Base-by-base conservation (phyloP, 1,139 yeast genomes). In the Pichia sp. region DNA sequence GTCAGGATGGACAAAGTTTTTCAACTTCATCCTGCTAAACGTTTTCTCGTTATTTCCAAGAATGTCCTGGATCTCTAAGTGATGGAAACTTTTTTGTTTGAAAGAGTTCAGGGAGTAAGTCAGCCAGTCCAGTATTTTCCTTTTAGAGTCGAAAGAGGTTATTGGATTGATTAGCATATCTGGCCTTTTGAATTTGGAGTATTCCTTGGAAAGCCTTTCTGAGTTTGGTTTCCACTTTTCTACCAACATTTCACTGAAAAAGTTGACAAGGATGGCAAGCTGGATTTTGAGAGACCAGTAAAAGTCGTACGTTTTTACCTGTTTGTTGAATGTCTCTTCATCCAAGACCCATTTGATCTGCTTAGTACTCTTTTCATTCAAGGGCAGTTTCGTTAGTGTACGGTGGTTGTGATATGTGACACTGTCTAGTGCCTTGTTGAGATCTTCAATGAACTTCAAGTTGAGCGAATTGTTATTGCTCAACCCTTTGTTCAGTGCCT, bases 21-120 rank as follows among this genome's bases (percentile, higher is more conserved):
- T 59, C 44, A 65, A 44, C 55, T 66, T 66, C 60, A 66, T 58
- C 2, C 49, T 48, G 3, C 57, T 53, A 62, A 67, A 66, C 10
- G 60, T 56, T 25, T 46, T 36, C 48, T 66, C 70, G 7, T 58
- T 55, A 10, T 50, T 45, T 22, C 34, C 50, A 25, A 53, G 41
- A 49, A 55, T 51, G 55, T 40, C 50, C 4, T 3, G 48, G 46
- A 47, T 53, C 53, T 56, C 47, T 2, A 28, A 16, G 18, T n/a
- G 21, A 26, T 53, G 46, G 9, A 46, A 53, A 12, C 46, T 37
- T 8, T 46, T 42, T 7, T 44, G 36, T 40, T 49, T 41, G 6
- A 45, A 47, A 9, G 31, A 18, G 19, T 46, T 52, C 21, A 28
- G 18, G 12, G 22, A 6, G 16, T 26, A 31, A n/a, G 25, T 31